phyloP scores from a whole-genome alignment of 225 moss, liverwort and hornwort species.

The Physcomitrellopsis africana region DNA sequence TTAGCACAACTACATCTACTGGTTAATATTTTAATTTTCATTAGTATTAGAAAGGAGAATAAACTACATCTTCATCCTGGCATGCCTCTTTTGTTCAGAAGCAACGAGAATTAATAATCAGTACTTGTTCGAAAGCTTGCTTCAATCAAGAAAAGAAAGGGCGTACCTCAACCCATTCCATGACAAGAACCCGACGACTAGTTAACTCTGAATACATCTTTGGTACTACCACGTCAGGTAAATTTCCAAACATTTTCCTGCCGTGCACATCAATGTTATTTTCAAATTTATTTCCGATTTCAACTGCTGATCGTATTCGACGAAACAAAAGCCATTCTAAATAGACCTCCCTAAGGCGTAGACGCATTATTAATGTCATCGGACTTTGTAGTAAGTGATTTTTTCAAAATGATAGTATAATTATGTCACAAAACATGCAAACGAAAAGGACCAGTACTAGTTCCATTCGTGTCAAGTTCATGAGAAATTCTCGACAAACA shows the following conservation, averaged over 20 bases:
- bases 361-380: background rate
- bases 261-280: constrained; percentile 11
- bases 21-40: constrained; percentile 4
- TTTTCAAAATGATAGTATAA: background rate
- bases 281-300: background rate
- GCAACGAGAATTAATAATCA: constrained; percentile 1
- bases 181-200: constrained; percentile 83
- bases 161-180: constrained; percentile 97
- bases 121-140: background rate
- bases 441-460: background rate
- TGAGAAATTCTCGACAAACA: background rate
- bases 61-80: background rate
- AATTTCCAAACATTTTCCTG: constrained; percentile 83
- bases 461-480: background rate
- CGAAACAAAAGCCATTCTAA: background rate
- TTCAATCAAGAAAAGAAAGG: constrained; percentile 23
- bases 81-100: constrained; percentile 1
- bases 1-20: constrained; percentile 8
- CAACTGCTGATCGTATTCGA: background rate
- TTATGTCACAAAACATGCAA: background rate
- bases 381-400: background rate
- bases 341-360: background rate
- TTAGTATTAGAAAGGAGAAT: background rate
- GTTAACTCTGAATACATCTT: constrained; percentile 84
- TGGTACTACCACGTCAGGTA: constrained; percentile 85